phyloP scores from a whole-genome alignment of 768 basidiomycete species.

The Boletus reticulatus region DNA sequence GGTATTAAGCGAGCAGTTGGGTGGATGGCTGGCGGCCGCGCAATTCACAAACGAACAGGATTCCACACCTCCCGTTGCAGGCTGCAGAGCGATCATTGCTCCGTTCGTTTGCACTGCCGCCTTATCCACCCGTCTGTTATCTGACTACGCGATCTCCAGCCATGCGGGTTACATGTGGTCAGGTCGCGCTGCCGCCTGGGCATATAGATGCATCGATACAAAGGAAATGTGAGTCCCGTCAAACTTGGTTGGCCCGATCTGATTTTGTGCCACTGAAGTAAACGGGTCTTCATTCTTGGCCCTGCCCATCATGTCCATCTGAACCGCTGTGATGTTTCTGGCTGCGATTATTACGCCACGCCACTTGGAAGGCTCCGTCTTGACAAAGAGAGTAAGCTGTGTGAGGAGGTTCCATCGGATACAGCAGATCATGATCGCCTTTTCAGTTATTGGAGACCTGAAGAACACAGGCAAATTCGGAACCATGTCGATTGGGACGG shows the following conservation, averaged over 20 bases:
- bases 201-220: slow-evolving; percentile 86
- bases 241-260: slow-evolving; percentile 1
- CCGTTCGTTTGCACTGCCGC: slow-evolving; percentile 58
- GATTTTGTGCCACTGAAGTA: slow-evolving; percentile 44
- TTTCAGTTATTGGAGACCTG: slow-evolving; percentile 15
- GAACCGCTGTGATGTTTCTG: slow-evolving; percentile 81
- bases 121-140: background rate
- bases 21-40: slow-evolving; percentile 61
- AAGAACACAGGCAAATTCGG: slow-evolving; percentile 49
- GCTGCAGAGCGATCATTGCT: slow-evolving; percentile 87
- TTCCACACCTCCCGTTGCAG: slow-evolving; percentile 64
- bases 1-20: slow-evolving; percentile 60
- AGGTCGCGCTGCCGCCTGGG: slow-evolving; percentile 93
- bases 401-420: background rate
- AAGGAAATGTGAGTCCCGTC: slow-evolving; percentile 63
- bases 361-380: slow-evolving; percentile 82
- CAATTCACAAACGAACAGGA: slow-evolving; percentile 40
- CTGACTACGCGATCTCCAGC: slow-evolving; percentile 39
- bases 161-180: slow-evolving; percentile 97
- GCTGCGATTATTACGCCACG: slow-evolving; percentile 76
- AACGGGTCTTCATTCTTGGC: slow-evolving; percentile 91
- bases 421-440: slow-evolving; percentile 4
- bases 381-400: slow-evolving; percentile 68
- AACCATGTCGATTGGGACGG: slow-evolving; percentile 60
- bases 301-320: slow-evolving; percentile 94